Base-by-base conservation (phyloP, 2,329 filamentous ascomycete genomes). In the Arachnomyces sp. region DNA sequence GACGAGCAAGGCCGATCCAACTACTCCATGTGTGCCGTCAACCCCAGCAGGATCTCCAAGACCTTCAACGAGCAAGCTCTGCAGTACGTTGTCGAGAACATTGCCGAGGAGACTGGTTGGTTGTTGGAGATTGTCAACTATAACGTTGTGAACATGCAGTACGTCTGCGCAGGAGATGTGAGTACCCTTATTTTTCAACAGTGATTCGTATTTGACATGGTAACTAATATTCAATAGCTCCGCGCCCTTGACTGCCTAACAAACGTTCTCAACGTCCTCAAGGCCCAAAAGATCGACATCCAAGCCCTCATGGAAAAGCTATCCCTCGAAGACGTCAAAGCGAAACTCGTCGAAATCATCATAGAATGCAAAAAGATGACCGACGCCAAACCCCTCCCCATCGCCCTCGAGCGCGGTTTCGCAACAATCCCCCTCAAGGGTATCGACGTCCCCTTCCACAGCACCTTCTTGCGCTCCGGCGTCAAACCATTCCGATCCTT, bases 401-500 rank as follows among this genome's bases (percentile, higher is more conserved):
- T 98, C 43, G 83, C 92, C 50, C 80, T 98, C 42, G 80, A 96
- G 74, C 86, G 92, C 54, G 93, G 93, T 16, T 95, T 95, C 59
- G 92, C 92, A 32, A 96, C 90, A 16, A 96, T 98, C 53, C 92
- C 93, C 32, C 84, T 98, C 50, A 86, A 84, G 59, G 93, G 93
- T 48, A 98, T 98, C 54, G 92, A 98, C 56, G 93, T 96, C 60
- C 92, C 92, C 33, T 98, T 98, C 86, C 92, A 98, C 76, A 92
- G 85, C 54, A 98, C 92, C 13, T 98, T 98, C 76, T 71, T 98
- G 68, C 86, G 93, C 41, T 95, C 88, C 30, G 93, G 92, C 56
- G 92, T 98, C 66, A 98, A 98, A 76, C 92, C 93, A 34, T 98
- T 98, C 87, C 80, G 92, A 52, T 90, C 83, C 33, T 98, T 98